Percentiles rank a stretch among this genome's conserved stretches.
Conservation (phyloP, 1,139 yeast species). For the Geotrichum cucujoidarum region DNA sequence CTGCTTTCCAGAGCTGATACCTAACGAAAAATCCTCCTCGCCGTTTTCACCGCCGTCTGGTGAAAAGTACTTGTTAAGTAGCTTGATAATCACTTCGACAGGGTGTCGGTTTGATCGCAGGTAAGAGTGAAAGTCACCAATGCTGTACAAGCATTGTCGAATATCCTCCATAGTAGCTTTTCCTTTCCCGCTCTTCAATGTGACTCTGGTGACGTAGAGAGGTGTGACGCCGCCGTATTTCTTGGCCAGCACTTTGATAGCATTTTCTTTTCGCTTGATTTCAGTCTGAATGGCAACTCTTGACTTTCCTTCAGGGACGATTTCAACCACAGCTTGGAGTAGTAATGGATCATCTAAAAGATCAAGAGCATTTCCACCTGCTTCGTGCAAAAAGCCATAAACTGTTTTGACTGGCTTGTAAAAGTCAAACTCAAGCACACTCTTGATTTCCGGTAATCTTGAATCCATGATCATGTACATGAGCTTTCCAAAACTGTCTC, state of each 20-base stretch:
- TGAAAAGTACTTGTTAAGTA: slow-evolving; percentile 47
- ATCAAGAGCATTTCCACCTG: slow-evolving; percentile 38
- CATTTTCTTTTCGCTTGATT: slow-evolving; percentile 56
- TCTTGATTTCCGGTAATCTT: slow-evolving; percentile 58
- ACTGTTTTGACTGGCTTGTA: slow-evolving; percentile 66
- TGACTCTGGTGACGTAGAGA: not conserved
- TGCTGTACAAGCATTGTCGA: slow-evolving; percentile 61
- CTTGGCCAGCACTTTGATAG: slow-evolving; percentile 53
- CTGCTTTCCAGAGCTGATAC: slow-evolving; percentile 55
- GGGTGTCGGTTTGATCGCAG: slow-evolving; percentile 64
- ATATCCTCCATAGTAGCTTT: slow-evolving; percentile 48
- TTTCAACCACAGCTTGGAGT: slow-evolving; percentile 59
- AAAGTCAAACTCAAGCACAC: slow-evolving; percentile 64
- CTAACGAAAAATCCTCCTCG: slow-evolving; percentile 44
- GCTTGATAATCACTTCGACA: slow-evolving; percentile 51
- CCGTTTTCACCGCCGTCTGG: slow-evolving; percentile 36
- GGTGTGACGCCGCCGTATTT: slow-evolving; percentile 34
- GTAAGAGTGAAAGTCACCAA: slow-evolving; percentile 70
- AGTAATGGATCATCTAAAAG: slow-evolving; percentile 53
- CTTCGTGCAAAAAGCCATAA: slow-evolving; percentile 40
- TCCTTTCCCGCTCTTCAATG: slow-evolving; percentile 6
- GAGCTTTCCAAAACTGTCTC: slow-evolving; percentile 67
- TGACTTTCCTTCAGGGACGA: slow-evolving; percentile 52
- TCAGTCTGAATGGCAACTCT: slow-evolving; percentile 50
- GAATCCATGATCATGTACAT: slow-evolving; percentile 82